Evolutionary conservation across 345 rosid genomes (phyloP), one percentile per base, ranked within the genome.

Genomic region (Eucalyptus regnans): DNA sequence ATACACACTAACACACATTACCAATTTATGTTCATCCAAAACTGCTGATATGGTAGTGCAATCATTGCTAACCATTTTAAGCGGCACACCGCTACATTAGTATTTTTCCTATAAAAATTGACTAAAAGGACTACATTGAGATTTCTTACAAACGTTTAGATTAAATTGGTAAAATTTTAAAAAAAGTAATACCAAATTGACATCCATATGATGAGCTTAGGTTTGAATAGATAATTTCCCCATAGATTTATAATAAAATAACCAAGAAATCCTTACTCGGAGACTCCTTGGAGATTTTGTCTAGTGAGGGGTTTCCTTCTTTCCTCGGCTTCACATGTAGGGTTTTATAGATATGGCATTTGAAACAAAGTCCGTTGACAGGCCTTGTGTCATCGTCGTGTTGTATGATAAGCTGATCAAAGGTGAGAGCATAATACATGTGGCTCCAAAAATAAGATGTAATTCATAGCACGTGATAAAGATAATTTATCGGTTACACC

Each of bases 121-220:
- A 12, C n/a, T 6, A 27, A 62, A 62, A 27, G 0, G 33, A 62
- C 8, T 29, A 29, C 3, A 62, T 6, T 12, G 17, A 0, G n/a
- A 62, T 62, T 29, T 29, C 17, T 52, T 52, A 52, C 1, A 52
- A 18, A 3, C 0, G 5, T 7, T 52, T 18, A 25, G 31, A 64
- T 7, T 64, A n/a, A 64, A 64, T 64, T 64, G 3, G 5, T 1
- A 64, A 64, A 64, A n/a, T 4, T 12, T 1, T 33, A 33, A 13
- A 62, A 60, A 62, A 29, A 1, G 7, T 27, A 14, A 0, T 7
- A 64, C 4, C 8, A 12, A 64, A n/a, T 64, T n/a, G 3, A 14
- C 76, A 6, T n/a, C 1, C 0, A 0, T 64, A 64, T 0, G 2
- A n/a, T 64, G 2, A 64, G 3, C 15, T 7, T 64, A 7, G 2